Evolutionary conservation across 805 yeast genomes (phyloP), one percentile per base, ranked within the genome.

Genomic region (Candida michaelii): DNA sequence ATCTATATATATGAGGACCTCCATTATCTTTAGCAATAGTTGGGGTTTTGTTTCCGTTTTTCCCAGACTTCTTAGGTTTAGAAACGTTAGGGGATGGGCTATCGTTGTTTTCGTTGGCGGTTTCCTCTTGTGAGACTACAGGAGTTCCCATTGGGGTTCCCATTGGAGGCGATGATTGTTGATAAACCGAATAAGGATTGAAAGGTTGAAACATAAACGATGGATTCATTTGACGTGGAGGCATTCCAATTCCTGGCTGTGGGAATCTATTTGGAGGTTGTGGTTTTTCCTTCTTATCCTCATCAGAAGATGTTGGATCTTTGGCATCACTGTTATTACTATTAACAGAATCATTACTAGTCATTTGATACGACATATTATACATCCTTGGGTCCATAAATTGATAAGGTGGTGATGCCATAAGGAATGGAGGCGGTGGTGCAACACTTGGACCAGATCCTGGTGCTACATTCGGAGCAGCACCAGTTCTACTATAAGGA

Each of bases 1-100:
- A 83, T 52, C 95, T 71, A 49, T 82, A 79, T 45, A 83, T 82
- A 51, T 76, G 83, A 31, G 64, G 66, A 44, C 53, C 62, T 12
- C 51, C 46, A 27, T 36, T 44, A 23, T 34, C 37, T 34, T 34
- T 34, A 7, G 29, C 4, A 23, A 14, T 14, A 3, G 25, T 18
- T n/a, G 35, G 35, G 5, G 37, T 23, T 15, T 34, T 34, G 24
- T 39, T 43, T 12, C 27, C 40, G 9, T 44, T 36, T 14, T 24
- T 34, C 13, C 16, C 30, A 11, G 32, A n/a, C 17, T 27, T 27
- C 5, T 35, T 33, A 30, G 37, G 14, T 34, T 39, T 19, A 25
- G 36, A 18, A 14, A 23, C 21, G 12, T 34, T 34, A 23, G 37
- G 37, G 5, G 37, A 23, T 13, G 35, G 35, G 11, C 35, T 31